These are phyloP conservation scores for Penicillium nucicola DNA, from an alignment of 495 filamentous ascomycete species.

Conservation along the genomic window DNA sequence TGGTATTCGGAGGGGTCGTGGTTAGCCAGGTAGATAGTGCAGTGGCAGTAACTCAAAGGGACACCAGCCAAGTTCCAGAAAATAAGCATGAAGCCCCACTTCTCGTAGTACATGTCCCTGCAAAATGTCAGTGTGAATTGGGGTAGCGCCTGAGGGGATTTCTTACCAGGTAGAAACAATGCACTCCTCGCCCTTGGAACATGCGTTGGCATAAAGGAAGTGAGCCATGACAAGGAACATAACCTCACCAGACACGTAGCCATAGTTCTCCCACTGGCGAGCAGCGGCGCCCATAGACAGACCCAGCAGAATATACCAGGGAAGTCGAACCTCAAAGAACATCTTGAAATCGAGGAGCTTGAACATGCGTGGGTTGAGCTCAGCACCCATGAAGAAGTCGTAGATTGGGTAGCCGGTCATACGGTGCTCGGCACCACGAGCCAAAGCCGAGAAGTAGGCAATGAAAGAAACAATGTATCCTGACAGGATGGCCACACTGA, in stretches of 20 bases:
- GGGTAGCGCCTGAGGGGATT: no score
- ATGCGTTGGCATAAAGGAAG: constrained; percentile 94
- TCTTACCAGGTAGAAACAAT: constrained; percentile 84
- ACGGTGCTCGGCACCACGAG: constrained; percentile 76
- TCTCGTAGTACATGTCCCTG: constrained; percentile 99
- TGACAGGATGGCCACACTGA: constrained; percentile 87
- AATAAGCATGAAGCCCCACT: constrained; percentile 99
- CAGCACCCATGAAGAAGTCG: constrained; percentile 99
- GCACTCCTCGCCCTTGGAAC: constrained; percentile 92
- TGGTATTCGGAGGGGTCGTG: constrained; percentile 79
- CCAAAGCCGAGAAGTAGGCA: constrained; percentile 80
- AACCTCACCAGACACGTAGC: constrained; percentile 88
- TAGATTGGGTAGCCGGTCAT: constrained; percentile 93
- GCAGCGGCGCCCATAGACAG: constrained; percentile 73
- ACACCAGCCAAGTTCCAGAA: constrained; percentile 99
- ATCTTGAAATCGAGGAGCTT: constrained; percentile 96
- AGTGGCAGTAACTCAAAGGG: constrained; percentile 94
- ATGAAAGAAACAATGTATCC: constrained; percentile 76
- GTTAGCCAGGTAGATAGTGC: constrained; percentile 88
- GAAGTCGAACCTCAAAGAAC: constrained; percentile 97
- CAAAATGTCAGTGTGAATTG: background rate
- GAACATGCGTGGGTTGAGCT: constrained; percentile 94
- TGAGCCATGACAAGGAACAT: constrained; percentile 88
- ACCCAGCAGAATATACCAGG: constrained; percentile 92
- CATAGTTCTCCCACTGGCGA: constrained; percentile 83